These are phyloP conservation scores for Puccinia polysora DNA, from an alignment of 1,284 basidiomycete genomes.

Conservation along the genomic window DNA sequence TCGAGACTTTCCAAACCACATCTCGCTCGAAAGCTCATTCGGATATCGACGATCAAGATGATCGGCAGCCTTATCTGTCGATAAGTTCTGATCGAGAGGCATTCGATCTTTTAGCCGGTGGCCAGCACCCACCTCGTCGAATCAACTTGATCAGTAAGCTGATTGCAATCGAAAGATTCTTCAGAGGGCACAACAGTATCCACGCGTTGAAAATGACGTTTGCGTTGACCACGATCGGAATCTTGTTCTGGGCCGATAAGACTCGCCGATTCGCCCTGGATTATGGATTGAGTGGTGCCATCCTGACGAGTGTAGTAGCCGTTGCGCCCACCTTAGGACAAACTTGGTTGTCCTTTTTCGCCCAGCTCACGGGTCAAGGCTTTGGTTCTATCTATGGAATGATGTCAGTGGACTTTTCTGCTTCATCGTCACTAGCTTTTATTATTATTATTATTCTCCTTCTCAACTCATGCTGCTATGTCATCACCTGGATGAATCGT, in stretches of 20 bases:
- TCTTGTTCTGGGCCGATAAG: constrained; percentile 47
- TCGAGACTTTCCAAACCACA: constrained; percentile 47
- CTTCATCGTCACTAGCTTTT: neutral
- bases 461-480: neutral
- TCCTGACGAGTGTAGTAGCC: constrained; percentile 54
- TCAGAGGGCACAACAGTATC: constrained; percentile 49
- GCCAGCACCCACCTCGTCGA: constrained; percentile 45
- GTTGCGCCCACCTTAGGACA: constrained; percentile 53
- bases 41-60: neutral
- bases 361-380: constrained; percentile 52
- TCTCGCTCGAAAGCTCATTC: neutral
- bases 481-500: neutral
- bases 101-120: constrained; percentile 50
- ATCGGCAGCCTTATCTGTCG: constrained; percentile 43
- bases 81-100: constrained; percentile 50
- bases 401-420: constrained; percentile 44
- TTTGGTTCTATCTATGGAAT: constrained; percentile 45
- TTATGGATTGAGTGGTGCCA: constrained; percentile 51
- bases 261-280: constrained; percentile 52
- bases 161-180: constrained; percentile 47
- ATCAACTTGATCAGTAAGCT: constrained; percentile 48
- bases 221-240: constrained; percentile 51
- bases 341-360: constrained; percentile 51
- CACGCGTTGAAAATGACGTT: constrained; percentile 52
- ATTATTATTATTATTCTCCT: neutral